Evolutionary conservation across 202 grass and related monocot species (phyloP).

Genomic region (Saccharum hybrid): DNA sequence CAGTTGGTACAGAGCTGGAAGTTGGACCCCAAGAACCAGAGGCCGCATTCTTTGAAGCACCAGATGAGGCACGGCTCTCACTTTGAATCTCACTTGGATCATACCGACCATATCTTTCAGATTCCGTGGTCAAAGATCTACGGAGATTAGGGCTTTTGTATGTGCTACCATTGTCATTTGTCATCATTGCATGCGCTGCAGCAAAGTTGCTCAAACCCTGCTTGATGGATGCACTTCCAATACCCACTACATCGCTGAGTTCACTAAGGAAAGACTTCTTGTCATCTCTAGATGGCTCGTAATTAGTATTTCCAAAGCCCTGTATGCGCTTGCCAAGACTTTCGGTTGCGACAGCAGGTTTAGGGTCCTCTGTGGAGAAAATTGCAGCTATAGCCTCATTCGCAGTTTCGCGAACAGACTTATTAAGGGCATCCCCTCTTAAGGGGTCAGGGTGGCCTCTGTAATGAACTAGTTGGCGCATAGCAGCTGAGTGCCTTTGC

Average conservation of each 20-base stretch:
- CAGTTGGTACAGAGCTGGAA: slow-evolving; percentile 54
- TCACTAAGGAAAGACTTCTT: slow-evolving; percentile 93
- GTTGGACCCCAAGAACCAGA: slow-evolving; percentile 72
- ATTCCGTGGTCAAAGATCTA: slow-evolving; percentile 87
- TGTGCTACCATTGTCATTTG: slow-evolving; percentile 69
- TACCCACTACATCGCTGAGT: slow-evolving; percentile 76
- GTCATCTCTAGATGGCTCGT: slow-evolving; percentile 71
- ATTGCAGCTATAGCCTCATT: slow-evolving; percentile 83
- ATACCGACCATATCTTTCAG: slow-evolving; percentile 67
- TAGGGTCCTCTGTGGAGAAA: slow-evolving; percentile 87
- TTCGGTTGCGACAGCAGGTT: slow-evolving; percentile 54
- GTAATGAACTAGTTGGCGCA: slow-evolving; percentile 86
- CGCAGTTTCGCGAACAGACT: slow-evolving; percentile 89
- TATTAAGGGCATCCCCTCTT: slow-evolving; percentile 87
- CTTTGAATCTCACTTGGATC: slow-evolving; percentile 69
- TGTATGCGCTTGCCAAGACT: slow-evolving; percentile 93
- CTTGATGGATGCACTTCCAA: slow-evolving; percentile 89
- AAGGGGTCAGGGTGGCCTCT: slow-evolving; percentile 87
- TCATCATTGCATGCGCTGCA: slow-evolving; percentile 74
- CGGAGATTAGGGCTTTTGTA: slow-evolving; percentile 82
- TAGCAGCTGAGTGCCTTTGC: slow-evolving; percentile 81
- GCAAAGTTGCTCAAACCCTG: slow-evolving; percentile 90
- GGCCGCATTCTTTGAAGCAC: slow-evolving; percentile 58
- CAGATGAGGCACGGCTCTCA: slow-evolving; percentile 58
- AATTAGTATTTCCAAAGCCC: slow-evolving; percentile 96